phyloP scores from a whole-genome alignment of 139 green algal genomes.

The Asterochloris sp. region DNA sequence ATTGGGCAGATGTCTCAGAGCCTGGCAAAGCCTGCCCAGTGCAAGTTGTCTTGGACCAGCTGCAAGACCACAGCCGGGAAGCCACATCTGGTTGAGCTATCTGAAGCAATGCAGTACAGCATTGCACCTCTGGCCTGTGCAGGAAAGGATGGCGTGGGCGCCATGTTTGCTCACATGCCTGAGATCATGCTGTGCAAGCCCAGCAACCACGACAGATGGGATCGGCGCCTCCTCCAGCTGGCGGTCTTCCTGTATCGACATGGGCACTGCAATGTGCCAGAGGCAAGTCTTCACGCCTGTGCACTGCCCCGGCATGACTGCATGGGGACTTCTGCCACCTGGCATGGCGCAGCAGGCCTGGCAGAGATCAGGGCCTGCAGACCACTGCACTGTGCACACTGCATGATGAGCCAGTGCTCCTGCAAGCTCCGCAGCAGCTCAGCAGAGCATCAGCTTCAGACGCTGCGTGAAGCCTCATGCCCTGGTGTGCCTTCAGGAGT shows the following conservation, averaged over 20 bases:
- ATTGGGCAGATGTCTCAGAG: not conserved
- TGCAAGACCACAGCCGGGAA: not conserved
- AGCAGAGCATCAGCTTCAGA: too few species aligned
- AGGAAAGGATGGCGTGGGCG: constrained; percentile 40
- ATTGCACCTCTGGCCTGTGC: not conserved
- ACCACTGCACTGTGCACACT: too few species aligned
- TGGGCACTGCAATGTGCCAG: constrained; percentile 57
- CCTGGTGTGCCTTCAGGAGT: constrained; percentile 30
- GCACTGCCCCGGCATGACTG: too few species aligned
- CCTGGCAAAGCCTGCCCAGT: not conserved
- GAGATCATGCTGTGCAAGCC: constrained; percentile 66
- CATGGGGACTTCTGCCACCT: too few species aligned
- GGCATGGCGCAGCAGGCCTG: not conserved
- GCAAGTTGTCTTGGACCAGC: not conserved
- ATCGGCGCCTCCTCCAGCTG: constrained; percentile 51
- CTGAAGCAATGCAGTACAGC: not conserved
- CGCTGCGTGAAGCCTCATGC: not conserved
- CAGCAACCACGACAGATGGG: constrained; percentile 51
- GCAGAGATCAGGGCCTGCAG: too few species aligned
- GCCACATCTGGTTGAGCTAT: not conserved
- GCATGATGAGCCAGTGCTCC: too few species aligned
- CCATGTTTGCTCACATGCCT: constrained; percentile 36
- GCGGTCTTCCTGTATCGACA: constrained; percentile 35
- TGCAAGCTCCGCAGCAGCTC: too few species aligned
- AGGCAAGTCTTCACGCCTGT: constrained; percentile 16